Evolutionary conservation across 768 basidiomycete species (phyloP).

Genomic region (Tylopilus balloui): DNA sequence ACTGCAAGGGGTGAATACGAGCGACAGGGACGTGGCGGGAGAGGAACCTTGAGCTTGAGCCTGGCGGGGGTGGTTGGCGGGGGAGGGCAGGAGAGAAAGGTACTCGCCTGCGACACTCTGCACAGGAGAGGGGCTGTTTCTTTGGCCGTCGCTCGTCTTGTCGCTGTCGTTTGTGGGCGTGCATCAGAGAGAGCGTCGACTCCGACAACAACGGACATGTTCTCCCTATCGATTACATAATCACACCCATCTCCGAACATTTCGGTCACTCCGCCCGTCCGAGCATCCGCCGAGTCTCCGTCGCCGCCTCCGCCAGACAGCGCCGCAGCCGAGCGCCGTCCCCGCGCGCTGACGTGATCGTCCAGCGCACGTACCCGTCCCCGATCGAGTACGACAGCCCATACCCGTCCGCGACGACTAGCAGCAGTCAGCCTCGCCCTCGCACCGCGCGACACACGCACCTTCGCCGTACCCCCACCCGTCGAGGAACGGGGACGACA

Average conservation of each 20-base stretch:
- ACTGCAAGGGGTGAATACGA: conserved; percentile 34
- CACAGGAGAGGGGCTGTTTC: conserved; percentile 53
- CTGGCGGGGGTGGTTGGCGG: conserved; percentile 2
- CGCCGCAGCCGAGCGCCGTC: conserved; percentile 54
- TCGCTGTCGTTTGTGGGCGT: conserved; percentile 42
- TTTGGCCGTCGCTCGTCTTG: conserved; percentile 31
- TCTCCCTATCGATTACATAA: conserved; percentile 26
- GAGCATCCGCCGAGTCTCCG: conserved; percentile 72
- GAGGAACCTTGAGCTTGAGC: conserved; percentile 55
- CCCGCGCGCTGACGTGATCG: conserved; percentile 70
- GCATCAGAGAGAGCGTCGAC: conserved; percentile 17
- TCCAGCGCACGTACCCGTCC: conserved; percentile 82
- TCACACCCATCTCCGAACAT: conserved; percentile 21
- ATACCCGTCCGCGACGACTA: conserved; percentile 89
- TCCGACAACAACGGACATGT: conserved; percentile 28
- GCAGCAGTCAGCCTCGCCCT: conserved; percentile 5
- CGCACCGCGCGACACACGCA: conserved; percentile 22
- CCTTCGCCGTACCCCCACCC: conserved; percentile 99
- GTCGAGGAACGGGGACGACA: conserved; percentile 76
- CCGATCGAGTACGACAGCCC: conserved; percentile 90
- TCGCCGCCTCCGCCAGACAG: conserved; percentile 77
- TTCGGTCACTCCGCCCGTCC: conserved; percentile 48
- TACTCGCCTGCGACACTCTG: conserved; percentile 55
- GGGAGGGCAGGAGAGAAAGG: background rate
- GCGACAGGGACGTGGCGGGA: background rate